Evolutionary conservation across 371 early-diverging fungal genomes (phyloP).

Genomic region (Circinella umbellata): DNA sequence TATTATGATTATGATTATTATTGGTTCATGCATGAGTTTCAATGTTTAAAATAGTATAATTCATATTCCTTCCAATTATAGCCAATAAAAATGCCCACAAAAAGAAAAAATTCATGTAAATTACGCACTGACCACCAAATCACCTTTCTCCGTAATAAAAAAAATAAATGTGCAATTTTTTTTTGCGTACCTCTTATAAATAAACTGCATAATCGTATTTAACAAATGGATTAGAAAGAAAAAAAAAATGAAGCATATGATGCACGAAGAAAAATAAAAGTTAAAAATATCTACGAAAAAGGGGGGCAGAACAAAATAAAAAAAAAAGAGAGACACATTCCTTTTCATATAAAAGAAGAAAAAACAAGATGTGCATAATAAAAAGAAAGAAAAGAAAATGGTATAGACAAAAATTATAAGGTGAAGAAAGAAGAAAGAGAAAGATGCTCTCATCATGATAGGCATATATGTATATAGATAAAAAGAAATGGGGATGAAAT

Average conservation of each 20-base stretch:
- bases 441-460: background rate
- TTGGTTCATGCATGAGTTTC: too few species aligned
- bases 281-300: background rate
- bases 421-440: background rate
- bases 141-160: too few species aligned
- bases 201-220: conserved; percentile 9
- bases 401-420: conserved; percentile 2
- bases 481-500: background rate
- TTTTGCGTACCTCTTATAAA: conserved; percentile 5
- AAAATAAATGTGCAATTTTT: too few species aligned
- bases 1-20: too few species aligned
- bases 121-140: too few species aligned
- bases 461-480: background rate
- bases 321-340: background rate
- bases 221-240: background rate
- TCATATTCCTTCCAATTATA: too few species aligned
- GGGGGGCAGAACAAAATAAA: background rate
- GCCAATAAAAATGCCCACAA: too few species aligned
- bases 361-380: background rate
- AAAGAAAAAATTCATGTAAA: too few species aligned
- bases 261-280: background rate
- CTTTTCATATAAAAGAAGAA: too few species aligned
- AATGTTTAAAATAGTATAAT: too few species aligned
- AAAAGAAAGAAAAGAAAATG: background rate
- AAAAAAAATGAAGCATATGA: background rate